Conservation (phyloP, 257 asterid genomes). For the Lycium ferocissimum region DNA sequence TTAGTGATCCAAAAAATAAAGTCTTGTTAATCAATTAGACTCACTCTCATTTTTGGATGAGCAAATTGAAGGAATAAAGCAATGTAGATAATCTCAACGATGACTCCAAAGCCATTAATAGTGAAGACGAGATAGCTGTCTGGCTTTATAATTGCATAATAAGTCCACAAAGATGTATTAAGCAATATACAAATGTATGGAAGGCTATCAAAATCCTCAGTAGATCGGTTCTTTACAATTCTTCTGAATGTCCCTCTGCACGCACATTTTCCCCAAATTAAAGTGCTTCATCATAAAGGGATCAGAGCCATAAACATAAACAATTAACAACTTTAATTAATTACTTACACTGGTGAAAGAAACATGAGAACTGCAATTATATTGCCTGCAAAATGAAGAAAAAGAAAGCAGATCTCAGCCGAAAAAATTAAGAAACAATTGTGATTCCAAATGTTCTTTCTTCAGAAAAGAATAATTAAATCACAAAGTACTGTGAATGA, state of each 20-base stretch:
- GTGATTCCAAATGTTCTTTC: background rate
- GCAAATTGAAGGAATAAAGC: slow-evolving; percentile 41
- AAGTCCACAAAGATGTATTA: slow-evolving; percentile 47
- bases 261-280: background rate
- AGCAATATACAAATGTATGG: slow-evolving; percentile 49
- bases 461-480: background rate
- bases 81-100: slow-evolving; percentile 39
- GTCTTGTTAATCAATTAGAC: background rate
- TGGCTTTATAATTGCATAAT: slow-evolving; percentile 44
- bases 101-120: slow-evolving; percentile 46
- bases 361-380: slow-evolving; percentile 40
- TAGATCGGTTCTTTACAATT: slow-evolving; percentile 40
- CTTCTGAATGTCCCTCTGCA: slow-evolving; percentile 45
- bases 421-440: background rate
- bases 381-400: slow-evolving; percentile 37
- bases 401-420: background rate
- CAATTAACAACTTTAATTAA: background rate
- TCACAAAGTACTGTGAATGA: background rate
- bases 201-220: slow-evolving; percentile 48
- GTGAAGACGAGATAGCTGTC: slow-evolving; percentile 45
- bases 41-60: slow-evolving; percentile 44
- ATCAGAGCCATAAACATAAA: background rate
- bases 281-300: background rate
- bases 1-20: no score
- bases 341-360: slow-evolving; percentile 48